Evolutionary conservation across 2,329 filamentous ascomycete species (phyloP).

Genomic region (Phyllosticta citrichinensis): DNA sequence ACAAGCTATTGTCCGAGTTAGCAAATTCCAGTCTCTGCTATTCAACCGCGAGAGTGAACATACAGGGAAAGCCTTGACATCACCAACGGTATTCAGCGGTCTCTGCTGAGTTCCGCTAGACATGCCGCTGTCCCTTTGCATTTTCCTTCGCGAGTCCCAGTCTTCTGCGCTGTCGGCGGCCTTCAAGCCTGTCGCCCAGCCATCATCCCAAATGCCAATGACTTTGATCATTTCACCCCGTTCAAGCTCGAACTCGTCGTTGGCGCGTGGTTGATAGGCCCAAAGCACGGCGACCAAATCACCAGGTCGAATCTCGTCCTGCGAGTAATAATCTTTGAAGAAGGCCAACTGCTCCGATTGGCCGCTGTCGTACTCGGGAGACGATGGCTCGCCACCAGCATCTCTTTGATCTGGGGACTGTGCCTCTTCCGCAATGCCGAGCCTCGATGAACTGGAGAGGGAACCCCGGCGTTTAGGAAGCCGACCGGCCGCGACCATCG

Average conservation of each 20-base stretch:
- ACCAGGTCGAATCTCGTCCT: slow-evolving; percentile 87
- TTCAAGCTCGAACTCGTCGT: slow-evolving; percentile 87
- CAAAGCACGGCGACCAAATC: slow-evolving; percentile 87
- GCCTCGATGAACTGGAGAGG: slow-evolving; percentile 70
- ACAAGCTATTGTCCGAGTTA: slow-evolving; percentile 46
- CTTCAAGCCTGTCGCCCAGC: slow-evolving; percentile 90
- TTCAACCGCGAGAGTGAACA: slow-evolving; percentile 9
- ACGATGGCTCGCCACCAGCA: slow-evolving; percentile 60
- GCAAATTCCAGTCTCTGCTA: neutral
- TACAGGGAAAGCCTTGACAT: slow-evolving; percentile 90
- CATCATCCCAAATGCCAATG: slow-evolving; percentile 97
- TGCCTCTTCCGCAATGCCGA: slow-evolving; percentile 60
- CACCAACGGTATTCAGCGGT: slow-evolving; percentile 43
- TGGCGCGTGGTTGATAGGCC: slow-evolving; percentile 91
- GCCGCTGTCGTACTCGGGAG: slow-evolving; percentile 72
- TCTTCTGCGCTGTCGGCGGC: slow-evolving; percentile 77
- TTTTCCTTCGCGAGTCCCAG: slow-evolving; percentile 66
- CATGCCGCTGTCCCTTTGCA: slow-evolving; percentile 86
- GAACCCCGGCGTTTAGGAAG: slow-evolving; percentile 69
- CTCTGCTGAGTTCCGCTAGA: slow-evolving; percentile 57
- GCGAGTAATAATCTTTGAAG: slow-evolving; percentile 98
- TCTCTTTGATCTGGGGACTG: slow-evolving; percentile 33
- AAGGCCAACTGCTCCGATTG: slow-evolving; percentile 92
- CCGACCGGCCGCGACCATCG: slow-evolving; percentile 30
- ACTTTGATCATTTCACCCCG: slow-evolving; percentile 97